These are phyloP conservation scores for Talaromyces sp. DNA, from an alignment of 2,329 filamentous ascomycete genomes.

Conservation along the genomic window DNA sequence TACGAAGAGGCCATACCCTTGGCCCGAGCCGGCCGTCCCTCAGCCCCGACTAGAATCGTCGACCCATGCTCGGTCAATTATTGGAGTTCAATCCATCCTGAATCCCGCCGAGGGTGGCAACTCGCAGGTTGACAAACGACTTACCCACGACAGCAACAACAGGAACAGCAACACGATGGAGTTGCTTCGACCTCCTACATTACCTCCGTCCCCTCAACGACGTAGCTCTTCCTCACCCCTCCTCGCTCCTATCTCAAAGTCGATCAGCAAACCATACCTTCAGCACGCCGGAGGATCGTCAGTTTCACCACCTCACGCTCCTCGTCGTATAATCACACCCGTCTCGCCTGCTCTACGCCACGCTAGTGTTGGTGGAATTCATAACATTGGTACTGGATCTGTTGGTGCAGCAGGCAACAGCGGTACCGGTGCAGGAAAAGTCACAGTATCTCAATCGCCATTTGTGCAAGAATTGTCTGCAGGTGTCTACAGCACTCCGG, in stretches of 20 bases:
- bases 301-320: slow-evolving; percentile 33
- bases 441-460: slow-evolving; percentile 34
- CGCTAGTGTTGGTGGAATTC: slow-evolving; percentile 25
- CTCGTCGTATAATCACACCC: slow-evolving; percentile 33
- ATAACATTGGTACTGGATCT: background rate
- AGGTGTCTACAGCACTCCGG: slow-evolving; percentile 26
- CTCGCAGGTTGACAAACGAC: slow-evolving; percentile 8
- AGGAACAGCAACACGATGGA: slow-evolving; percentile 24
- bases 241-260: slow-evolving; percentile 12
- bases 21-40: slow-evolving; percentile 35
- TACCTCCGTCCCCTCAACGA: slow-evolving; percentile 25
- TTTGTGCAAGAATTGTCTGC: slow-evolving; percentile 33
- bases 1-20: slow-evolving; percentile 32
- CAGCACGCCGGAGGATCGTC: slow-evolving; percentile 27
- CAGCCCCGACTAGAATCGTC: slow-evolving; percentile 32
- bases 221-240: slow-evolving; percentile 30
- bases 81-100: slow-evolving; percentile 42
- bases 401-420: slow-evolving; percentile 11
- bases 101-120: slow-evolving; percentile 33
- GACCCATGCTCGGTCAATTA: slow-evolving; percentile 34
- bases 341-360: slow-evolving; percentile 38
- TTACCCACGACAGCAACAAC: slow-evolving; percentile 17
- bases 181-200: slow-evolving; percentile 21
- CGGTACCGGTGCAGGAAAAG: slow-evolving; percentile 23
- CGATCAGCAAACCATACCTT: slow-evolving; percentile 16